Conservation (phyloP, 2,329 filamentous ascomycete genomes). For the Monosporascus sp. region DNA sequence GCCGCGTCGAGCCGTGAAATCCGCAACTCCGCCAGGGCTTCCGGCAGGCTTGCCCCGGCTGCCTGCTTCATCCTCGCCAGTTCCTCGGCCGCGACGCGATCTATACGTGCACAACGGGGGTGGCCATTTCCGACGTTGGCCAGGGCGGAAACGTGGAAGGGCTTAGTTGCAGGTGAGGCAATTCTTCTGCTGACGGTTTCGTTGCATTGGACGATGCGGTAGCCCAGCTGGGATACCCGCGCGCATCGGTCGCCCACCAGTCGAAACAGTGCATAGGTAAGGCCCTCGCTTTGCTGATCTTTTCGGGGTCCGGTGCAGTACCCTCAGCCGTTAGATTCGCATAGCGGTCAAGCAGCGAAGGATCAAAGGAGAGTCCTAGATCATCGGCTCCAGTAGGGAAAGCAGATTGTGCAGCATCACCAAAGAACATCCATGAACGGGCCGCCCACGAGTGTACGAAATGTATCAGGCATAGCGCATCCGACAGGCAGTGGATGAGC, state of each 20-base stretch:
- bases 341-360: slow-evolving; percentile 31
- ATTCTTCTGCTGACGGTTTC: slow-evolving; percentile 17
- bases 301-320: slow-evolving; percentile 18
- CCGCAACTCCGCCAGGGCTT: slow-evolving; percentile 4
- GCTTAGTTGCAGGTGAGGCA: slow-evolving; percentile 13
- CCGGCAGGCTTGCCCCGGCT: slow-evolving; percentile 7
- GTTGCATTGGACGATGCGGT: slow-evolving; percentile 18
- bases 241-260: slow-evolving; percentile 35
- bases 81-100: slow-evolving; percentile 31
- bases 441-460: slow-evolving; percentile 39
- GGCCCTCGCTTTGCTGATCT: slow-evolving; percentile 23
- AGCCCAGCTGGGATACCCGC: slow-evolving; percentile 23
- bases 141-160: slow-evolving; percentile 31
- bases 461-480: slow-evolving; percentile 35
- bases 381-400: neutral
- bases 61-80: slow-evolving; percentile 28
- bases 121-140: slow-evolving; percentile 34
- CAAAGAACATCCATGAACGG: slow-evolving; percentile 16
- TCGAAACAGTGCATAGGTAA: slow-evolving; percentile 42
- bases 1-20: slow-evolving; percentile 39
- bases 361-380: slow-evolving; percentile 31
- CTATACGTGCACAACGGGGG: slow-evolving; percentile 25
- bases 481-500: slow-evolving; percentile 38
- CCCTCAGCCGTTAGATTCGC: slow-evolving; percentile 19
- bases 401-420: neutral